These are phyloP conservation scores for Pochonia chlamydosporia DNA, from an alignment of 2,329 filamentous ascomycete genomes.

Conservation along the genomic window DNA sequence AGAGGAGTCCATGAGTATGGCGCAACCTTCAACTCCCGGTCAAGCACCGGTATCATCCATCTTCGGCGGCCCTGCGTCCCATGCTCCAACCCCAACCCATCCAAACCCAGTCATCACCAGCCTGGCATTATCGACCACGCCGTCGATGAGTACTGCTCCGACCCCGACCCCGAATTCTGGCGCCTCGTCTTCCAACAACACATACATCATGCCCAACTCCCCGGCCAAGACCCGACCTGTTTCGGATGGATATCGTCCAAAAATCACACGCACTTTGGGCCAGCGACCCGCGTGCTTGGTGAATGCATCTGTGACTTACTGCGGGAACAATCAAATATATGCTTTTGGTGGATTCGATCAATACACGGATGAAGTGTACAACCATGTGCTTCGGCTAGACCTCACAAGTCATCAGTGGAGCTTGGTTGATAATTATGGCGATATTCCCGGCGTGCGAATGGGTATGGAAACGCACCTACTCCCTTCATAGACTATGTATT, in stretches of 20 bases:
- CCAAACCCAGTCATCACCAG: conserved; percentile 17
- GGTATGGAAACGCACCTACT: conserved; percentile 41
- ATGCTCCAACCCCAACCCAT: conserved; percentile 19
- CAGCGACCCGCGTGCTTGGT: conserved; percentile 89
- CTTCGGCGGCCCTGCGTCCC: conserved; percentile 37
- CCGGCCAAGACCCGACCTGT: conserved; percentile 61
- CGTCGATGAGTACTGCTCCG: conserved; percentile 15
- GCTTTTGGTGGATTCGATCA: conserved; percentile 98
- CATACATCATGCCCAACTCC: conserved; percentile 87
- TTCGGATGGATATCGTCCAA: conserved; percentile 75
- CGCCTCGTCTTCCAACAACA: conserved; percentile 57
- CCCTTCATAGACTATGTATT: background rate
- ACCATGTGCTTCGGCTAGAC: conserved; percentile 88
- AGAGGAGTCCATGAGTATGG: conserved; percentile 21
- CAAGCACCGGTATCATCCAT: conserved; percentile 34
- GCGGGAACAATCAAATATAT: conserved; percentile 94
- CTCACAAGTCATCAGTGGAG: conserved; percentile 87
- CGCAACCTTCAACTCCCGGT: conserved; percentile 39
- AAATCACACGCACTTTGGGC: conserved; percentile 71
- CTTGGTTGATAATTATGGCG: conserved; percentile 95
- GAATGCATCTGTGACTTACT: conserved; percentile 98
- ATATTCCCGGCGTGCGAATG: conserved; percentile 96
- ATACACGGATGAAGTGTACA: conserved; percentile 98
- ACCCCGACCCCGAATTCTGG: conserved; percentile 16
- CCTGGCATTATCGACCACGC: conserved; percentile 21